phyloP scores from a whole-genome alignment of 2,329 filamentous ascomycete species.

The Blastomyces silverae region DNA sequence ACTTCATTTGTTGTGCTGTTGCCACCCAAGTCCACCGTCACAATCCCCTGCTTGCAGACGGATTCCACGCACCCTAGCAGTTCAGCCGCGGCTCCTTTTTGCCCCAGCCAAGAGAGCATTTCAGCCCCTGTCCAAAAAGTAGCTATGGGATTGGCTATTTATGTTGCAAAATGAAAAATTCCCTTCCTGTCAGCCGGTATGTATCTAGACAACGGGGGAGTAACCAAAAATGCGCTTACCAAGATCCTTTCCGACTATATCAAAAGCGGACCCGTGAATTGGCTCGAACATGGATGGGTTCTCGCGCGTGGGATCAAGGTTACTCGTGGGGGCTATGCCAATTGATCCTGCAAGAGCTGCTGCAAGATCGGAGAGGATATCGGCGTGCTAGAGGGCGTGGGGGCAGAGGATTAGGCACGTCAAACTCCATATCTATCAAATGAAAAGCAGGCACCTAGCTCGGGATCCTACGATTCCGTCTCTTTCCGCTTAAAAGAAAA shows the following conservation, averaged over 20 bases:
- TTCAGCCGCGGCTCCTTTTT: conserved; percentile 50
- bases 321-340: conserved; percentile 64
- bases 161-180: conserved; percentile 9
- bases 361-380: conserved; percentile 64
- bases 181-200: neutral
- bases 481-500: neutral
- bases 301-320: conserved; percentile 57
- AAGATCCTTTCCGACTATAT: conserved; percentile 57
- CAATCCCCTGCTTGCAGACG: conserved; percentile 50
- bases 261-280: conserved; percentile 57
- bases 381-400: conserved; percentile 43
- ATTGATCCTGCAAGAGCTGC: conserved; percentile 64
- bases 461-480: neutral
- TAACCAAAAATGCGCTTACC: conserved; percentile 15
- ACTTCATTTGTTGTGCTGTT: conserved; percentile 52
- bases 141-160: conserved; percentile 53
- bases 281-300: conserved; percentile 59
- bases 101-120: conserved; percentile 59
- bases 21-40: conserved; percentile 57
- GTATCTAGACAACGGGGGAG: too few relatives aligned
- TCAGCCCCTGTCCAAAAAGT: conserved; percentile 65
- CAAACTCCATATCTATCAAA: neutral
- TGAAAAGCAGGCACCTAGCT: neutral
- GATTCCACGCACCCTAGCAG: conserved; percentile 56
- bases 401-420: neutral